Evolutionary conservation across 2,329 filamentous ascomycete genomes (phyloP).

Genomic region (Fusarium liriodendri): DNA sequence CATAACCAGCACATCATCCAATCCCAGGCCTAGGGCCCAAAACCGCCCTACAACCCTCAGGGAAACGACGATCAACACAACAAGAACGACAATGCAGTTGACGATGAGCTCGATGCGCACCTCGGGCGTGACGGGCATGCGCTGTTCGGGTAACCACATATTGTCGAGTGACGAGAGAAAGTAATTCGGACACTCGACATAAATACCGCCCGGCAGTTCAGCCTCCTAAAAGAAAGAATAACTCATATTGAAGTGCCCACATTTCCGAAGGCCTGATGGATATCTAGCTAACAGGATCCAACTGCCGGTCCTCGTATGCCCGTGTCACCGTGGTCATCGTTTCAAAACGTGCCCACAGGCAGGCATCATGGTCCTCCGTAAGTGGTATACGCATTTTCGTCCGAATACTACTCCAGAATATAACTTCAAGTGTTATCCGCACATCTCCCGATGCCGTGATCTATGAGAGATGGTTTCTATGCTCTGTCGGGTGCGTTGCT

Average conservation of each 20-base stretch:
- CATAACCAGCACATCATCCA: neutral
- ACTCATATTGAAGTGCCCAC: neutral
- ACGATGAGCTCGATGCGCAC: neutral
- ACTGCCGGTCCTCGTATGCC: neutral
- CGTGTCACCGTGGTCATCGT: neutral
- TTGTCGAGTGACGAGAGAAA: neutral
- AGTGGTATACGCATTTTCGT: neutral
- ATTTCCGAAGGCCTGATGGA: neutral
- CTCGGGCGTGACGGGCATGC: neutral
- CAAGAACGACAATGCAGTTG: neutral
- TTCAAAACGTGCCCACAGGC: neutral
- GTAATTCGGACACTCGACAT: neutral
- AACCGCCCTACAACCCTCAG: neutral
- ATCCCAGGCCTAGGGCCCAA: neutral
- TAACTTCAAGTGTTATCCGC: neutral
- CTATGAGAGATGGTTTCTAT: neutral
- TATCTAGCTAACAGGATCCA: neutral
- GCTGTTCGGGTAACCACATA: neutral
- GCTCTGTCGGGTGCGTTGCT: neutral
- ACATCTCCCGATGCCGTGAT: neutral
- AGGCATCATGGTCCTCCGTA: neutral
- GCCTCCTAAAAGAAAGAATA: neutral
- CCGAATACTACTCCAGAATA: neutral
- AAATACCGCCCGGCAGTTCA: neutral
- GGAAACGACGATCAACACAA: neutral